Percentiles rank a stretch among this genome's conserved stretches.
Conservation (phyloP, 148 eudicot genomes). For the Vaccinium myrtillus region DNA sequence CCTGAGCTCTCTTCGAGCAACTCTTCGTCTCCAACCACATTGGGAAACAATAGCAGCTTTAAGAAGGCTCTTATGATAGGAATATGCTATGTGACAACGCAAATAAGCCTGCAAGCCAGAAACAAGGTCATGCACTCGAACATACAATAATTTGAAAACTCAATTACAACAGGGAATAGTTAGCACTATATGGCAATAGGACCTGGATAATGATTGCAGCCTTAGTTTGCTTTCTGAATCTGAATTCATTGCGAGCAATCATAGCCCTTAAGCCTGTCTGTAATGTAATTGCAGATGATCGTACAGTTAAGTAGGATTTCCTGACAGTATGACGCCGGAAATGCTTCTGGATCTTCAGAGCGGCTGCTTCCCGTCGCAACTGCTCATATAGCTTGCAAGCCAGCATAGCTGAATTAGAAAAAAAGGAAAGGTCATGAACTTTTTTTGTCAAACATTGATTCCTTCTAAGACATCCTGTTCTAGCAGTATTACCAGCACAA, state of each 20-base stretch:
- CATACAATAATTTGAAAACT: not conserved
- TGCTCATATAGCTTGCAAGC: slow-evolving; percentile 80
- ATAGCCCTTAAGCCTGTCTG: slow-evolving; percentile 93
- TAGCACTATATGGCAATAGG: slow-evolving; percentile 6
- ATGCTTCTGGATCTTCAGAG: slow-evolving; percentile 81
- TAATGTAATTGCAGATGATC: slow-evolving; percentile 55
- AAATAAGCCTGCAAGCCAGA: slow-evolving; percentile 61
- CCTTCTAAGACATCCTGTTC: not conserved
- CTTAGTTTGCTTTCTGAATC: slow-evolving; percentile 78
- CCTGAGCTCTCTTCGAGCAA: slow-evolving; percentile 86
- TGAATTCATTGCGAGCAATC: slow-evolving; percentile 83
- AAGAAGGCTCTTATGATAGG: slow-evolving; percentile 78
- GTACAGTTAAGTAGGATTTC: slow-evolving; percentile 49
- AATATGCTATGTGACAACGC: slow-evolving; percentile 62
- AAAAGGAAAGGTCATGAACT: not conserved
- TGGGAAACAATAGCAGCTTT: slow-evolving; percentile 80
- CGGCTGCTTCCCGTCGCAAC: slow-evolving; percentile 77
- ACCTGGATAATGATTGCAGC: slow-evolving; percentile 90
- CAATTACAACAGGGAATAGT: slow-evolving; percentile 12
- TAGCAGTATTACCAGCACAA: not conserved
- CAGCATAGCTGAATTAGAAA: slow-evolving; percentile 45
- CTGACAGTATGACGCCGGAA: slow-evolving; percentile 58
- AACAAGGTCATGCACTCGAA: slow-evolving; percentile 15
- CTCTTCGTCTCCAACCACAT: slow-evolving; percentile 91
- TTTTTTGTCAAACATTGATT: not conserved